Percentiles rank a stretch among this genome's conserved stretches.
These are phyloP conservation scores for Cucumis melo DNA, from an alignment of 306 rosid genomes.

Conservation along the genomic window DNA sequence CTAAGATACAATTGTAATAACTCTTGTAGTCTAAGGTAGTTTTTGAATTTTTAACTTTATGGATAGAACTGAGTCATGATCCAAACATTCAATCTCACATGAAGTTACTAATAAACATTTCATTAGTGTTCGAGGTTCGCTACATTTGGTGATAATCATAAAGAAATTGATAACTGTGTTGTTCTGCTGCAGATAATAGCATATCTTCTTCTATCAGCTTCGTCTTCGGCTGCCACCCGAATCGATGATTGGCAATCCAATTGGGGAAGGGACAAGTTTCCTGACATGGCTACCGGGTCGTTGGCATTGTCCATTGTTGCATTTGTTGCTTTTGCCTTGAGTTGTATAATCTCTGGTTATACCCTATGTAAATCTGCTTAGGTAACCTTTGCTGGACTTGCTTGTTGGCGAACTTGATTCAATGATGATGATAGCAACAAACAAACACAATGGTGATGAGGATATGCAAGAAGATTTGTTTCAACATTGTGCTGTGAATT, in stretches of 20 bases:
- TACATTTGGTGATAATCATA: background rate
- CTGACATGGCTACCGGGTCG: constrained; percentile 53
- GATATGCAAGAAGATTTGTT: background rate
- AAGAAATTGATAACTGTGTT: background rate
- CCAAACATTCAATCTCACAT: background rate
- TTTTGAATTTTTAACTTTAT: background rate
- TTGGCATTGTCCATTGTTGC: constrained; percentile 66
- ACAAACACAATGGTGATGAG: background rate
- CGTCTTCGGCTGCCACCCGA: constrained; percentile 79
- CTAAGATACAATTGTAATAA: background rate
- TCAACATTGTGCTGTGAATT: background rate
- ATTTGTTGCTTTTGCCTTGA: constrained; percentile 50
- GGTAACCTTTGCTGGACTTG: constrained; percentile 1
- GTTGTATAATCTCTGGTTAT: constrained; percentile 67
- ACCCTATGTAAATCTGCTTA: constrained; percentile 37
- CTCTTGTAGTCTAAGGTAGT: background rate
- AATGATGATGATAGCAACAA: background rate
- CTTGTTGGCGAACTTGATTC: background rate
- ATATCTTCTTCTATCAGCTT: constrained; percentile 72
- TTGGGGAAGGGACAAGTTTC: constrained; percentile 80
- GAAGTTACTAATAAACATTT: background rate
- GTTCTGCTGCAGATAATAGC: constrained; percentile 46
- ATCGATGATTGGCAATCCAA: constrained; percentile 69
- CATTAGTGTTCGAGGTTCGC: background rate
- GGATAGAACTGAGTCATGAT: background rate